Evolutionary conservation across 2,329 filamentous ascomycete species (phyloP).

Genomic region (Fusarium sp.): DNA sequence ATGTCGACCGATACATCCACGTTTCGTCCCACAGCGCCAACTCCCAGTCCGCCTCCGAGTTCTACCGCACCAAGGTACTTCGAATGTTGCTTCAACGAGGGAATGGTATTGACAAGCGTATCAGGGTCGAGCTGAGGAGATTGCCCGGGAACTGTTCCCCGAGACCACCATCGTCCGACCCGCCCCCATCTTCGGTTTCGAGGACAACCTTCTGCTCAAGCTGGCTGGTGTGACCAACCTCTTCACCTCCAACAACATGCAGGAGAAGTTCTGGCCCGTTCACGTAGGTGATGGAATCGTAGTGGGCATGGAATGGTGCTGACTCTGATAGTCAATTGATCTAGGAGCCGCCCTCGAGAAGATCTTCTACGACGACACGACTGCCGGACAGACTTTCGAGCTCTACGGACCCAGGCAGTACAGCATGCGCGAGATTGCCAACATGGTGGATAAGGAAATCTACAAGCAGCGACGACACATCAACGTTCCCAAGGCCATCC

Average conservation of each 20-base stretch:
- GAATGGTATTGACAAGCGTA: slow-evolving; percentile 28
- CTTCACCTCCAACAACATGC: slow-evolving; percentile 92
- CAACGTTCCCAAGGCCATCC: slow-evolving; percentile 85
- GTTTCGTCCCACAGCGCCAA: slow-evolving; percentile 95
- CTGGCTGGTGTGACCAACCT: slow-evolving; percentile 85
- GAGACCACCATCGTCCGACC: slow-evolving; percentile 97
- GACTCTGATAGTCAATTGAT: slow-evolving; percentile 77
- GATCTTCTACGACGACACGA: slow-evolving; percentile 92
- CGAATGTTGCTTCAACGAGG: not conserved
- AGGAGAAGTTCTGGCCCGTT: slow-evolving; percentile 90
- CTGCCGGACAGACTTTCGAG: slow-evolving; percentile 91
- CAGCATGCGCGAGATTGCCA: slow-evolving; percentile 86
- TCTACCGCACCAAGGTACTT: slow-evolving; percentile 87
- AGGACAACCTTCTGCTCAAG: slow-evolving; percentile 90
- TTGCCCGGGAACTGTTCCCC: slow-evolving; percentile 90
- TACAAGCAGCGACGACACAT: slow-evolving; percentile 90
- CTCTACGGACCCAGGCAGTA: slow-evolving; percentile 95
- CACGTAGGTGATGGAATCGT: slow-evolving; percentile 72
- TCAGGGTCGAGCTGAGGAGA: slow-evolving; percentile 81
- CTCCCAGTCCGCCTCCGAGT: slow-evolving; percentile 84
- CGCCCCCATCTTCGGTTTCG: slow-evolving; percentile 93
- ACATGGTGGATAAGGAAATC: slow-evolving; percentile 92
- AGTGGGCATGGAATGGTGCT: not conserved
- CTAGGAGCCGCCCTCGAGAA: slow-evolving; percentile 88
- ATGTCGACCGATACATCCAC: slow-evolving; percentile 96